A percentile compares a stretch with the other conserved stretches of the same genome.
phyloP scores from a whole-genome alignment of 1,284 basidiomycete genomes.

The Binderoboletus segoi region DNA sequence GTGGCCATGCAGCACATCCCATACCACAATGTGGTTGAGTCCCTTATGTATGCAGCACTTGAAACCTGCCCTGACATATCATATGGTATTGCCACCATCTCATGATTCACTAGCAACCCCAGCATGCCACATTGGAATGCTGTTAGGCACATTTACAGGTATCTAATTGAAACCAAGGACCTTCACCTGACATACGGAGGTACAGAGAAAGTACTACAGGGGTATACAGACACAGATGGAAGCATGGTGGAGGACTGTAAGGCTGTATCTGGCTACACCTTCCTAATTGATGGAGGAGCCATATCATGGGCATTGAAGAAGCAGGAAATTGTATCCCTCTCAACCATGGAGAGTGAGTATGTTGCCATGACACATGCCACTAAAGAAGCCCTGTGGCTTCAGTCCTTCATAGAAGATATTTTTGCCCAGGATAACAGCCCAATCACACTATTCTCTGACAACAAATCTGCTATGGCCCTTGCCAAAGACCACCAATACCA shows the following conservation, averaged over 20 bases:
- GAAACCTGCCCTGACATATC: conserved; percentile 38
- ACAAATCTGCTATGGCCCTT: too few species aligned
- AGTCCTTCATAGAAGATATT: conserved; percentile 10
- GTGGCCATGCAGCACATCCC: background rate
- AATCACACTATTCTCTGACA: too few species aligned
- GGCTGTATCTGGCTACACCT: conserved; percentile 38
- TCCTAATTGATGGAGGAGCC: conserved; percentile 37
- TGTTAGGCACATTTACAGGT: background rate
- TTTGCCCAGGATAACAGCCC: background rate
- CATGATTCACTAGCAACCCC: background rate
- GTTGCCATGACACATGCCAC: conserved; percentile 28
- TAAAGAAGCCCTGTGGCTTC: conserved; percentile 22
- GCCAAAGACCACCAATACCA: too few species aligned
- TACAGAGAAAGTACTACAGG: conserved; percentile 22
- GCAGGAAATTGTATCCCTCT: conserved; percentile 20
- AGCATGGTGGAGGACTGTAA: conserved; percentile 24
- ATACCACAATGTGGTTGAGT: background rate
- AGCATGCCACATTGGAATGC: conserved; percentile 1
- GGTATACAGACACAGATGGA: conserved; percentile 33
- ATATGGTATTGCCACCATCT: conserved; percentile 26
- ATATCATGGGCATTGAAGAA: conserved; percentile 34
- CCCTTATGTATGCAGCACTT: too few species aligned
- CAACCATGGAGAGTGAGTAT: conserved; percentile 35
- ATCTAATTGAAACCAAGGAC: conserved; percentile 22
- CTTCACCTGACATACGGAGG: conserved; percentile 30